Evolutionary conservation across 495 filamentous ascomycete species (phyloP).

Genomic region (Aspergillus nidulans): DNA sequence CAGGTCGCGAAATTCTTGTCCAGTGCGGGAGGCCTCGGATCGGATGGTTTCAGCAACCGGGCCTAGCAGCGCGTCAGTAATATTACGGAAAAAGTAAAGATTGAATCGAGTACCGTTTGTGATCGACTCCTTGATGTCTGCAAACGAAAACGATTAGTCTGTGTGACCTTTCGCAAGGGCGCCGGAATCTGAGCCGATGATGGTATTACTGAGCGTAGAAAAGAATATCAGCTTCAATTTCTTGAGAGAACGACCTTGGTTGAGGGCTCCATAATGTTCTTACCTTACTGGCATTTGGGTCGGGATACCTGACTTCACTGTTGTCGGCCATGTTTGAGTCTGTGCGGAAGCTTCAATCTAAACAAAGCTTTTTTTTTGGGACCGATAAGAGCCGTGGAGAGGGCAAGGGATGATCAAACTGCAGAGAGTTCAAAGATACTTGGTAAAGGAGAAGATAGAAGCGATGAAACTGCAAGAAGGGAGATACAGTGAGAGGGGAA

Average conservation of each 20-base stretch:
- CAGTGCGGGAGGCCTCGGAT: slow-evolving; percentile 65
- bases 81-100: slow-evolving; percentile 4
- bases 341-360: slow-evolving; percentile 12
- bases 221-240: slow-evolving; percentile 14
- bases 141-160: slow-evolving; percentile 19
- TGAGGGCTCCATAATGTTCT: slow-evolving; percentile 8
- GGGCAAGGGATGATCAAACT: background rate
- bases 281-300: slow-evolving; percentile 42
- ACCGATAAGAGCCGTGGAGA: slow-evolving; percentile 5
- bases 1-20: slow-evolving; percentile 69
- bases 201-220: slow-evolving; percentile 1
- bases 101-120: slow-evolving; percentile 26
- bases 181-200: background rate
- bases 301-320: slow-evolving; percentile 39
- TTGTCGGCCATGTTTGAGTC: slow-evolving; percentile 21
- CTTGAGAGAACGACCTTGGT: background rate
- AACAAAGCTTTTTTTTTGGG: slow-evolving; percentile 3
- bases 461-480: slow-evolving; percentile 22
- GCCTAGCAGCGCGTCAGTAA: slow-evolving; percentile 47
- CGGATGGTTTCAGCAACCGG: slow-evolving; percentile 75
- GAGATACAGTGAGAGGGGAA: slow-evolving; percentile 10
- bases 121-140: slow-evolving; percentile 25
- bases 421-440: background rate
- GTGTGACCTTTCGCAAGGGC: slow-evolving; percentile 8
- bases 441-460: background rate